Conservation (phyloP, 1,284 basidiomycete species). For the Trametes sp. region DNA sequence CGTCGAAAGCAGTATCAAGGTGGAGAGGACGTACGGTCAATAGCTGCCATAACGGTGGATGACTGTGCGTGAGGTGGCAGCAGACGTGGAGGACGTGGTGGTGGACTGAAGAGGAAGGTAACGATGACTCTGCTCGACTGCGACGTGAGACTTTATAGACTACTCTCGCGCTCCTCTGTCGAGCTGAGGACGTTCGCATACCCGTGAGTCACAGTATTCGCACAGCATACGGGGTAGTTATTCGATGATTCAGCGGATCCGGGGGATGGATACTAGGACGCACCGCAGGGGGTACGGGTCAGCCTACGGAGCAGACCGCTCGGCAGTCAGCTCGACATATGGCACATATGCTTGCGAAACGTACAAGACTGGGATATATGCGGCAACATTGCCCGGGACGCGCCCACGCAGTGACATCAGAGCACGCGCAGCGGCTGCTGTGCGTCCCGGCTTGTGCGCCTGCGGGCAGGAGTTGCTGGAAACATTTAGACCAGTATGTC, state of each 20-base stretch:
- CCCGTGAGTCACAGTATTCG: constrained; percentile 35
- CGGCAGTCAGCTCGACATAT: constrained; percentile 19
- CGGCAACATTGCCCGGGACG: constrained; percentile 19
- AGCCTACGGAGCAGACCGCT: constrained; percentile 22
- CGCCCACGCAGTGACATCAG: constrained; percentile 28
- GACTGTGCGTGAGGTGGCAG: neutral
- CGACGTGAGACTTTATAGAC: constrained; percentile 25
- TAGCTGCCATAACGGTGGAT: constrained; percentile 29
- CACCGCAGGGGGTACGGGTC: constrained; percentile 13
- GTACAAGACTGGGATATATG: constrained; percentile 24
- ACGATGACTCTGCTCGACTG: constrained; percentile 18
- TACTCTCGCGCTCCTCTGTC: constrained; percentile 14
- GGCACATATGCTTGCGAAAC: constrained; percentile 21
- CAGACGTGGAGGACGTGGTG: constrained; percentile 3
- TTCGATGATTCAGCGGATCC: constrained; percentile 35
- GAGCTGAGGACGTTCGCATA: constrained; percentile 19
- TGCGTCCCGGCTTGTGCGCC: constrained; percentile 20
- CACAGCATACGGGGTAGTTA: constrained; percentile 32
- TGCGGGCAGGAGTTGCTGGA: constrained; percentile 13
- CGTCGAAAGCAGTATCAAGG: neutral
- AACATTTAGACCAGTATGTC: constrained; percentile 30
- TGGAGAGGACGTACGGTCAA: constrained; percentile 28
- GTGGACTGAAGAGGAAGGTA: constrained; percentile 17
- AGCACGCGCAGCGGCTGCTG: constrained; percentile 27
- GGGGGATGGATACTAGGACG: constrained; percentile 30